A percentile compares a stretch with the other conserved stretches of the same genome.
These are phyloP conservation scores for Alternaria arbusti DNA, from an alignment of 2,329 filamentous ascomycete species.

Conservation along the genomic window DNA sequence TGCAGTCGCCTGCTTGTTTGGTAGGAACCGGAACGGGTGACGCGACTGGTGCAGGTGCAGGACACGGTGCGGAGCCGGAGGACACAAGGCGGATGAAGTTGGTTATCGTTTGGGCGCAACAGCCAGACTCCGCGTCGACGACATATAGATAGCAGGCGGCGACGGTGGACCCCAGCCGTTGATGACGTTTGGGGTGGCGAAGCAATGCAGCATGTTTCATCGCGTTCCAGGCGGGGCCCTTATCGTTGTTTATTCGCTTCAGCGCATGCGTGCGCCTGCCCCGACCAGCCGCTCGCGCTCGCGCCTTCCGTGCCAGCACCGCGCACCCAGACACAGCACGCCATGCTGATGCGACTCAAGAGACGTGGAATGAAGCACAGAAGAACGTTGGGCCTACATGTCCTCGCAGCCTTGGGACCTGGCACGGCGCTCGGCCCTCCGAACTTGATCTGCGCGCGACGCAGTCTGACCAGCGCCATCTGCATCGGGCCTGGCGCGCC, in stretches of 20 bases:
- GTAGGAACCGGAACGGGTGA: slow-evolving; percentile 6
- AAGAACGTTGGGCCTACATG: background rate
- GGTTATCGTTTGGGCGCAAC: background rate
- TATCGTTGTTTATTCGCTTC: slow-evolving; percentile 5
- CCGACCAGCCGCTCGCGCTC: background rate
- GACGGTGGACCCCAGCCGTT: background rate
- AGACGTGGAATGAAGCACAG: background rate
- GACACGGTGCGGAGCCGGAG: slow-evolving; percentile 1
- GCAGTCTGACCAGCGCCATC: slow-evolving; percentile 9
- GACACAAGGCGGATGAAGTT: background rate
- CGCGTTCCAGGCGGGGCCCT: background rate
- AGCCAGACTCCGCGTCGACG: background rate
- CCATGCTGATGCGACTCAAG: background rate
- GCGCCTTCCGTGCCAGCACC: background rate
- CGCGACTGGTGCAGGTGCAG: slow-evolving; percentile 15
- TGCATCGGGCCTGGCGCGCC: background rate
- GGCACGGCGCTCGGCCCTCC: slow-evolving; percentile 9
- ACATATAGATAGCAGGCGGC: slow-evolving; percentile 2
- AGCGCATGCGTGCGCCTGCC: background rate
- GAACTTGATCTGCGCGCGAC: slow-evolving; percentile 30
- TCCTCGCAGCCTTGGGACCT: background rate
- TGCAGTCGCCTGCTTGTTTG: background rate
- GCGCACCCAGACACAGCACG: background rate
- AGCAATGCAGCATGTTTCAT: slow-evolving; percentile 13
- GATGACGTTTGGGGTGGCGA: slow-evolving; percentile 15